Evolutionary conservation across 257 asterid species (phyloP).

Genomic region (Misopates orontium): DNA sequence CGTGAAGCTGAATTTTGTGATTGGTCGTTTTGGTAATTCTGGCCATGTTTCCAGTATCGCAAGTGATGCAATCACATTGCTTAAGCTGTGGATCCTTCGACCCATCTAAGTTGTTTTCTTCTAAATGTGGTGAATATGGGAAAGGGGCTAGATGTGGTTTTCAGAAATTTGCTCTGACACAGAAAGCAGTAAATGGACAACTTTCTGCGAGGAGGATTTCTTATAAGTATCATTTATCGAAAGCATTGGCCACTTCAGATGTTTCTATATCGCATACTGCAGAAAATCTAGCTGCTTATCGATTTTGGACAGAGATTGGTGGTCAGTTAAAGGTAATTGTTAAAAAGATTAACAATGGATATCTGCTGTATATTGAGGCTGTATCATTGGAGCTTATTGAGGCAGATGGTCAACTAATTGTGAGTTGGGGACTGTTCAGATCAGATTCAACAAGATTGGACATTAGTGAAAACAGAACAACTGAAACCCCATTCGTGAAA

Average conservation of each 20-base stretch:
- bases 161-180: slow-evolving; percentile 29
- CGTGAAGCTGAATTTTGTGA: background rate
- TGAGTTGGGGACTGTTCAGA: slow-evolving; percentile 77
- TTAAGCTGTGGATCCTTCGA: slow-evolving; percentile 38
- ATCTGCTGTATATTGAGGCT: slow-evolving; percentile 52
- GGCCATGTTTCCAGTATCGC: slow-evolving; percentile 47
- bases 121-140: slow-evolving; percentile 24
- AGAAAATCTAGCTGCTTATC: slow-evolving; percentile 45
- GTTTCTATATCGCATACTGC: slow-evolving; percentile 43
- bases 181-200: slow-evolving; percentile 23
- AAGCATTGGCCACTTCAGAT: slow-evolving; percentile 47
- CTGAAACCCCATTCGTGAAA: slow-evolving; percentile 56
- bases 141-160: slow-evolving; percentile 34
- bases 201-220: slow-evolving; percentile 27
- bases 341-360: slow-evolving; percentile 42
- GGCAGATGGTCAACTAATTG: slow-evolving; percentile 38
- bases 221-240: slow-evolving; percentile 31
- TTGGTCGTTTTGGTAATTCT: slow-evolving; percentile 19
- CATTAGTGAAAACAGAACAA: slow-evolving; percentile 32
- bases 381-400: slow-evolving; percentile 38
- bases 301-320: slow-evolving; percentile 65
- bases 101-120: slow-evolving; percentile 38
- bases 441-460: slow-evolving; percentile 51
- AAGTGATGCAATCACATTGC: slow-evolving; percentile 45
- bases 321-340: slow-evolving; percentile 68